Evolutionary conservation across 805 yeast genomes (phyloP).

Genomic region (Grigorovia humatica): DNA sequence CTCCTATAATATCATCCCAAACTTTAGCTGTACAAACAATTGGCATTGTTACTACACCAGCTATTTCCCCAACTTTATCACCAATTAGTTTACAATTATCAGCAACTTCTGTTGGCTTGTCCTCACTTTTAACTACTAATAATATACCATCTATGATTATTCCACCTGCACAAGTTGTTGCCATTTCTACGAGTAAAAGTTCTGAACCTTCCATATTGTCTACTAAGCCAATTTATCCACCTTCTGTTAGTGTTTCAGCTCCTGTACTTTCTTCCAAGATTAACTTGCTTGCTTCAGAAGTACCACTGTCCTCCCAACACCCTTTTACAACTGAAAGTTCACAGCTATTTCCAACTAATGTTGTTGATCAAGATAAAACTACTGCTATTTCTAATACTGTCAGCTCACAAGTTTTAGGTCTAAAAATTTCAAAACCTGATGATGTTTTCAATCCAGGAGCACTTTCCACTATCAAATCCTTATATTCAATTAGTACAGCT

Average conservation of each 20-base stretch:
- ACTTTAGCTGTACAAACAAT: not conserved
- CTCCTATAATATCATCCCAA: not conserved
- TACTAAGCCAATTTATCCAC: no score
- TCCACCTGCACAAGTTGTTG: not conserved
- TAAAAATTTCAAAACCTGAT: not conserved
- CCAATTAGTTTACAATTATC: not conserved
- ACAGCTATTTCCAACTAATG: not conserved
- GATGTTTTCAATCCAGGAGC: not conserved
- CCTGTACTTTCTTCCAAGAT: no score
- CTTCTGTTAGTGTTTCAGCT: no score
- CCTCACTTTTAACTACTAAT: not conserved
- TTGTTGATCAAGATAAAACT: not conserved
- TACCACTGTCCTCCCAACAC: no score
- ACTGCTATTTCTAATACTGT: not conserved
- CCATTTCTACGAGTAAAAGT: not conserved
- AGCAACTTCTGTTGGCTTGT: not conserved
- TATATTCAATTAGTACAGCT: no score
- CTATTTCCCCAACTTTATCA: not conserved
- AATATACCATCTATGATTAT: not conserved
- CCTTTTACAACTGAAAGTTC: no score
- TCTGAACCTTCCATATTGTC: no score
- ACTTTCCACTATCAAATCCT: no score
- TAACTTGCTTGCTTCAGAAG: no score
- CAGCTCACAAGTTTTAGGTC: not conserved
- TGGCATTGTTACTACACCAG: not conserved